These are phyloP conservation scores for Aspergillus homomorphus DNA, from an alignment of 495 filamentous ascomycete genomes.

Conservation along the genomic window DNA sequence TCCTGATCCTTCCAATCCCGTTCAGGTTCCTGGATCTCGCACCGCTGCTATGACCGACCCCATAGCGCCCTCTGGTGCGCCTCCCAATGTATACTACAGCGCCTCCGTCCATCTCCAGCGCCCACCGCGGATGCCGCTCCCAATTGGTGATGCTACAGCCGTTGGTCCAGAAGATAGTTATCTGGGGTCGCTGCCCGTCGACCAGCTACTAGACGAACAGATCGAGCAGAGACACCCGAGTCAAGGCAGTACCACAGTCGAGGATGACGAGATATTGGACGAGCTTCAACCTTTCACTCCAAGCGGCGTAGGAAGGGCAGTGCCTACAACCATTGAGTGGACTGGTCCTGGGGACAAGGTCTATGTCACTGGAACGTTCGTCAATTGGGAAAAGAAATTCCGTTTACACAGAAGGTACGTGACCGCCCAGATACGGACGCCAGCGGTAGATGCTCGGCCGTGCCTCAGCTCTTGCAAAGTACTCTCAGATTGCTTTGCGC, in stretches of 20 bases:
- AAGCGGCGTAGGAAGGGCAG: conserved; percentile 48
- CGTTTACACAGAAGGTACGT: conserved; percentile 74
- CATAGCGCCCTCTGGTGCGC: conserved; percentile 44
- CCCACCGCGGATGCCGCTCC: conserved; percentile 83
- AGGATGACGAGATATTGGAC: conserved; percentile 77
- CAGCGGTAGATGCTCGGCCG: not conserved
- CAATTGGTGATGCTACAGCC: conserved; percentile 83
- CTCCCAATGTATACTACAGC: conserved; percentile 48
- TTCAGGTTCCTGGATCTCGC: conserved; percentile 48
- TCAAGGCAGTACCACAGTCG: conserved; percentile 65
- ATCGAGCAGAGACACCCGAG: conserved; percentile 53
- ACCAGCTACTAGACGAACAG: conserved; percentile 46
- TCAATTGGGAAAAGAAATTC: conserved; percentile 91
- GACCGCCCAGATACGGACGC: not conserved
- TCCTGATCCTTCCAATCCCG: conserved; percentile 43
- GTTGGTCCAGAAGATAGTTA: conserved; percentile 55
- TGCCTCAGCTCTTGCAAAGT: not conserved
- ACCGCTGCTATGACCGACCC: conserved; percentile 32
- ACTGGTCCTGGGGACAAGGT: conserved; percentile 73
- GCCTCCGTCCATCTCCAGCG: conserved; percentile 58
- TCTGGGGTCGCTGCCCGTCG: conserved; percentile 48
- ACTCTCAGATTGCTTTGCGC: not conserved
- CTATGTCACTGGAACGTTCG: conserved; percentile 95
- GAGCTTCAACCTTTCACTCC: conserved; percentile 61
- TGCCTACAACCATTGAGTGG: conserved; percentile 86